Evolutionary conservation across 108 stramenopile species (phyloP).

Genomic region (Nitzschia sp.): DNA sequence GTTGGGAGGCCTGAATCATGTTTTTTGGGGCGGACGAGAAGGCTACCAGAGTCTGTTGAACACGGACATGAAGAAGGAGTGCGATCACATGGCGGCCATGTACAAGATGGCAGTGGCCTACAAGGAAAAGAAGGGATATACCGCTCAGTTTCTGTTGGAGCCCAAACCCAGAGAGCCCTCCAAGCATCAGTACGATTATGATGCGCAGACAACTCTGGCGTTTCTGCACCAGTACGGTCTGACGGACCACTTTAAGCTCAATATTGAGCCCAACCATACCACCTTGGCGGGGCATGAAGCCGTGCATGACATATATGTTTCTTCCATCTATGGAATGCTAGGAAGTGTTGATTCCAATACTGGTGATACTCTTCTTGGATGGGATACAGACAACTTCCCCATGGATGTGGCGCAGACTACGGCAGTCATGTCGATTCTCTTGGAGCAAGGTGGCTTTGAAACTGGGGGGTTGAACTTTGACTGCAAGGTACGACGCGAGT

Average conservation of each 20-base stretch:
- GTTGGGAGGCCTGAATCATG: conserved; percentile 60
- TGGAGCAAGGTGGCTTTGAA: conserved; percentile 57
- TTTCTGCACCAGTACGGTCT: conserved; percentile 60
- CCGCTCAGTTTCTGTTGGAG: conserved; percentile 60
- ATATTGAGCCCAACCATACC: conserved; percentile 78
- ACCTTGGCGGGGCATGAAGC: conserved; percentile 65
- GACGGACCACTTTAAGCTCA: conserved; percentile 59
- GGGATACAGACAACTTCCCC: conserved; percentile 72
- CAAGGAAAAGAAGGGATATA: conserved; percentile 44
- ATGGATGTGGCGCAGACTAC: conserved; percentile 55
- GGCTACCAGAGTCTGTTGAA: conserved; percentile 61
- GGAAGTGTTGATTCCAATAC: conserved; percentile 73
- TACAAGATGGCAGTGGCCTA: conserved; percentile 60
- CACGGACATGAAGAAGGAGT: conserved; percentile 54
- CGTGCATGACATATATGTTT: conserved; percentile 61
- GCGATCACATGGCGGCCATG: conserved; percentile 63
- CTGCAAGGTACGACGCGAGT: conserved; percentile 68
- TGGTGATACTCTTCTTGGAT: conserved; percentile 60
- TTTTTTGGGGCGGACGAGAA: conserved; percentile 77
- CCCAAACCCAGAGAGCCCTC: conserved; percentile 73
- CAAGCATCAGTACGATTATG: conserved; percentile 80
- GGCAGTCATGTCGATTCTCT: conserved; percentile 46
- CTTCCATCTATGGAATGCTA: conserved; percentile 54
- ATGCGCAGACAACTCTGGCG: conserved; percentile 65
- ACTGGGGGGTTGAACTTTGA: conserved; percentile 75